Conservation (phyloP, 345 rosid genomes). For the Eucalyptus fibrosa region DNA sequence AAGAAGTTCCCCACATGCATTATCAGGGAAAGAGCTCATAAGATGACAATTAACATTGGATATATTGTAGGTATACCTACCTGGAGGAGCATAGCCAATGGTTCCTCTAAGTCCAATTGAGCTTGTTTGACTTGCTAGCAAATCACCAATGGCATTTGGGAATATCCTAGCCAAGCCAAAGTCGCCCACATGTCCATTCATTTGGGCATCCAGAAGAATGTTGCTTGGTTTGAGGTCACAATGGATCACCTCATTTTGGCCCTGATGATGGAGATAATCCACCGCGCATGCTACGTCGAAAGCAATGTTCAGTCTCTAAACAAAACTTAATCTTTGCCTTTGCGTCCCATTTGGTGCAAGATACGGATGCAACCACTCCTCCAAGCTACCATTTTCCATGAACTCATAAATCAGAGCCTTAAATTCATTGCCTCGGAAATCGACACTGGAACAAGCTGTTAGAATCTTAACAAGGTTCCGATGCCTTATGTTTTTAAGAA, state of each 20-base stretch:
- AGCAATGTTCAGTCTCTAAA: neutral
- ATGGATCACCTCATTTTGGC: neutral
- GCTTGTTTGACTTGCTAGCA: neutral
- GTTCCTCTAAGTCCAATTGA: neutral
- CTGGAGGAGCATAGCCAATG: neutral
- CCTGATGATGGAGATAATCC: constrained; percentile 5
- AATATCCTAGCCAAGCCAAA: neutral
- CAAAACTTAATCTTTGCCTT: neutral
- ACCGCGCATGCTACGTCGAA: neutral
- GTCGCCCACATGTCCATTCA: neutral
- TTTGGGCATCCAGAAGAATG: neutral
- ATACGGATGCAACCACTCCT: constrained; percentile 3
- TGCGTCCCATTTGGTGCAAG: neutral
- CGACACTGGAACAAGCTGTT: neutral
- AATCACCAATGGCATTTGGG: neutral
- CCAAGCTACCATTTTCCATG: constrained; percentile 5
- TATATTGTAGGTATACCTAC: too few relatives aligned
- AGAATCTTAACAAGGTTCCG: constrained; percentile 1
- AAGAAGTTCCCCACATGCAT: too few relatives aligned
- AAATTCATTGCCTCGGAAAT: neutral
- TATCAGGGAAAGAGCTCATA: too few relatives aligned
- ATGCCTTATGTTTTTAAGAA: neutral
- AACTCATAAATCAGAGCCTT: constrained; percentile 5
- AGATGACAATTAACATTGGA: too few relatives aligned
- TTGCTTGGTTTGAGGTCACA: constrained; percentile 13